Conservation (phyloP, 306 rosid genomes). For the Vicia sativa region DNA sequence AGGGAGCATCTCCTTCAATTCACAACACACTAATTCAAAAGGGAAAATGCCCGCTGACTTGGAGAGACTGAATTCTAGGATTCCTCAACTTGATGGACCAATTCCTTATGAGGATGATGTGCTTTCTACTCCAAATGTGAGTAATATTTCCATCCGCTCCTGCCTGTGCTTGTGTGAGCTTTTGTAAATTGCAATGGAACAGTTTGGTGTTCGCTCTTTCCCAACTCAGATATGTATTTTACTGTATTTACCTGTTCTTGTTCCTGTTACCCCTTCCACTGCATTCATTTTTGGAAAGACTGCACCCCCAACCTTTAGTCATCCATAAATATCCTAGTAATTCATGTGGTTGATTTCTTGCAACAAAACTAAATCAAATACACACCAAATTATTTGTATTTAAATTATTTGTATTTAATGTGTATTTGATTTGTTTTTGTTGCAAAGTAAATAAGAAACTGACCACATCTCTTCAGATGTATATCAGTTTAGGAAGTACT, state of each 20-base stretch:
- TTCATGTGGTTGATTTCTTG: too few relatives aligned
- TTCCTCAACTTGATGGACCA: conserved; percentile 98
- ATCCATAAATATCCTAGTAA: too few relatives aligned
- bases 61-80: conserved; percentile 56
- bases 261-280: neutral
- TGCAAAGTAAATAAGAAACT: conserved; percentile 2
- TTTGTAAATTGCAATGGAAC: neutral
- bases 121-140: conserved; percentile 96
- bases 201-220: conserved; percentile 16
- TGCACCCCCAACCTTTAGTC: neutral
- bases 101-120: conserved; percentile 86
- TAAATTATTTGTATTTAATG: conserved; percentile 18
- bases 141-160: conserved; percentile 22
- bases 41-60: conserved; percentile 46
- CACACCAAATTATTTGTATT: too few relatives aligned
- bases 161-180: neutral
- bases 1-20: conserved; percentile 56
- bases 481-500: conserved; percentile 16
- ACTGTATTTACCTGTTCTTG: conserved; percentile 1
- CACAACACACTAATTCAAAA: conserved; percentile 38
- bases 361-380: too few relatives aligned
- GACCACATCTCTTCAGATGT: conserved; percentile 5
- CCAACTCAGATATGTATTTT: conserved; percentile 8
- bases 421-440: neutral
- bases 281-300: conserved; percentile 8